These are phyloP conservation scores for Gymnopilus junonius DNA, from an alignment of 768 basidiomycete genomes.

Conservation along the genomic window DNA sequence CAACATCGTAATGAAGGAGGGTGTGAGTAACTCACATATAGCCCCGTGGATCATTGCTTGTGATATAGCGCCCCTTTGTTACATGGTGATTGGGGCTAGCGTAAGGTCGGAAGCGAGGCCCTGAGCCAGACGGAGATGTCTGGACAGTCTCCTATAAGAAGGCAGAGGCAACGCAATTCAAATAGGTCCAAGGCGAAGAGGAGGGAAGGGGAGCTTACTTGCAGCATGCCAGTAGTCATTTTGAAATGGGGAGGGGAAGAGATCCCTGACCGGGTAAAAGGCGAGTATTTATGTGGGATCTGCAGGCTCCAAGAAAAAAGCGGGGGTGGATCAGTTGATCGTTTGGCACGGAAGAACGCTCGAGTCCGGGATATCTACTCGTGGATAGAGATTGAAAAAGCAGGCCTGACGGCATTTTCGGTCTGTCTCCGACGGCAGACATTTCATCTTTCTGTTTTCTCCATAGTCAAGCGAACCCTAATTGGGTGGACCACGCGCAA, in stretches of 20 bases:
- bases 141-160: constrained; percentile 45
- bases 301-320: constrained; percentile 26
- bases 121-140: constrained; percentile 40
- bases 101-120: constrained; percentile 65
- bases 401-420: constrained; percentile 35
- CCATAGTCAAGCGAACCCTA: constrained; percentile 37
- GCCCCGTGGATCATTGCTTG: constrained; percentile 85
- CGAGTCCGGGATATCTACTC: constrained; percentile 30
- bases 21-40: constrained; percentile 67
- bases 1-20: not conserved
- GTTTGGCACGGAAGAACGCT: constrained; percentile 32
- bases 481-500: constrained; percentile 49
- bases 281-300: constrained; percentile 30
- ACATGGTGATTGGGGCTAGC: constrained; percentile 81
- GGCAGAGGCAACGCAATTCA: constrained; percentile 13
- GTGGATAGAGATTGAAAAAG: constrained; percentile 30
- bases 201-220: constrained; percentile 36
- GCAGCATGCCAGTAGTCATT: constrained; percentile 51
- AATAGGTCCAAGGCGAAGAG: constrained; percentile 7
- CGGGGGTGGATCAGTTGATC: constrained; percentile 36
- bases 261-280: constrained; percentile 16
- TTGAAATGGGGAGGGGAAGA: constrained; percentile 28
- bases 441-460: constrained; percentile 35
- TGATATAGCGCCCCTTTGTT: constrained; percentile 86
- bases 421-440: constrained; percentile 39